Evolutionary conservation across 1,139 yeast species (phyloP), one percentile per base, ranked within the genome.

Genomic region (Candida mesenterica): DNA sequence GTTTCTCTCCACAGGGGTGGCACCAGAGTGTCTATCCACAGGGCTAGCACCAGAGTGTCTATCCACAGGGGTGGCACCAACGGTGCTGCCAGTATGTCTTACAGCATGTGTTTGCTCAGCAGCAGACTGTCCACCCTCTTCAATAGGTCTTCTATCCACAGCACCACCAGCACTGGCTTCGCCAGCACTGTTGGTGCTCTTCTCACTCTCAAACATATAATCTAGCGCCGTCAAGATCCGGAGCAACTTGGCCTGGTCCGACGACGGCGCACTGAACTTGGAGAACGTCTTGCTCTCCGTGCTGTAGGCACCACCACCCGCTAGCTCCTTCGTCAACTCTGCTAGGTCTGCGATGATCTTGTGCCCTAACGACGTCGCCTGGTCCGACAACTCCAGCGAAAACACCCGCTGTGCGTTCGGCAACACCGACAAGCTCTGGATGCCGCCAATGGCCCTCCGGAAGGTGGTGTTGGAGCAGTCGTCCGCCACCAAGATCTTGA

Each of bases 181-280:
- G 5, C 10, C 28, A 13, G 27, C 20, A 22, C 5, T 45, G 36
- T 16, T 43, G 39, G 12, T 40, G 34, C 4, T 37, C 37, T 14
- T 28, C 33, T 3, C 39, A 40, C 12, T 36, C 32, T 80, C 85
- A 57, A 79, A 84, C 59, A 90, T 71, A 50, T 84, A 89, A 52
- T 90, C 97, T 43, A 90, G 71, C 0, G 97, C 96, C 0, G 97
- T 90, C 47, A 90, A 68, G 4, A 89, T 82, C 36, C 96, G 71
- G 40, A 92, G 65, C 15, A 92, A 62, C 51, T 89, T 89, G 7
- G 97, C 88, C 57, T 90, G 97, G 42, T 85, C 89, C 0, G 96
- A 85, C 33, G 87, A 80, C 2, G 90, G 79, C 0, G 90, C 79
- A 12, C 94, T 84, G 52, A 90, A 88, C 48, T 77, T 78, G 13